phyloP scores from a whole-genome alignment of 306 rosid genomes.

The Cyclanthera cordifolia region DNA sequence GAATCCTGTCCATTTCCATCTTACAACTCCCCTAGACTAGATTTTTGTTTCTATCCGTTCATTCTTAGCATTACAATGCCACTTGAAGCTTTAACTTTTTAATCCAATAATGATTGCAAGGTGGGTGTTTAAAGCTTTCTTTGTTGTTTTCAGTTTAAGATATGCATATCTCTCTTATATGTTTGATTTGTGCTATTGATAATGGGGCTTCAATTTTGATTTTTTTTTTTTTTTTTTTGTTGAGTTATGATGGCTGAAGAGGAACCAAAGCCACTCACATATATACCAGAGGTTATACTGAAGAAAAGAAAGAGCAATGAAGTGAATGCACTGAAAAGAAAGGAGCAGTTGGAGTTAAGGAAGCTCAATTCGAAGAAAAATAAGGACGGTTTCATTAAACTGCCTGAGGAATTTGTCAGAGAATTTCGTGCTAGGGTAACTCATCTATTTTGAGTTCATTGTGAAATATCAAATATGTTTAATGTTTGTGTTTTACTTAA shows the following conservation, averaged over 20 bases:
- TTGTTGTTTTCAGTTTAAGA: not conserved
- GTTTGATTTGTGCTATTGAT: not conserved
- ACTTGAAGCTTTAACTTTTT: too few relatives aligned
- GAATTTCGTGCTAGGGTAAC: constrained; percentile 55
- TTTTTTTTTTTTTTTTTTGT: not conserved
- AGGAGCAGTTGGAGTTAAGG: constrained; percentile 42
- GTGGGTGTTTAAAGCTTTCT: not conserved
- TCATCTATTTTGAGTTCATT: not conserved
- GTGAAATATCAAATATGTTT: not conserved
- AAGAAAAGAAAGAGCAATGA: constrained; percentile 44
- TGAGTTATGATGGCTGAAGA: constrained; percentile 27
- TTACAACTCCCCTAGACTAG: too few relatives aligned
- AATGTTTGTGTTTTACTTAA: not conserved
- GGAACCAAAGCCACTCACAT: constrained; percentile 23
- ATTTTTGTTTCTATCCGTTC: not conserved
- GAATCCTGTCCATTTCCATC: too few relatives aligned
- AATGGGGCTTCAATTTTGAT: not conserved
- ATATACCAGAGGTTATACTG: constrained; percentile 34
- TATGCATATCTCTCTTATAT: not conserved
- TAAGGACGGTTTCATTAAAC: constrained; percentile 40
- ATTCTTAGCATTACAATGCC: not conserved
- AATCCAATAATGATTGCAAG: too few relatives aligned
- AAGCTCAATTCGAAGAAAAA: constrained; percentile 23
- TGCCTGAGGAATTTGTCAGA: constrained; percentile 66
- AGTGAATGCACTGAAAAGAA: constrained; percentile 36